Evolutionary conservation across 108 stramenopile genomes (phyloP), one percentile per base, ranked within the genome.

Genomic region (Chaetoceros muelleri): DNA sequence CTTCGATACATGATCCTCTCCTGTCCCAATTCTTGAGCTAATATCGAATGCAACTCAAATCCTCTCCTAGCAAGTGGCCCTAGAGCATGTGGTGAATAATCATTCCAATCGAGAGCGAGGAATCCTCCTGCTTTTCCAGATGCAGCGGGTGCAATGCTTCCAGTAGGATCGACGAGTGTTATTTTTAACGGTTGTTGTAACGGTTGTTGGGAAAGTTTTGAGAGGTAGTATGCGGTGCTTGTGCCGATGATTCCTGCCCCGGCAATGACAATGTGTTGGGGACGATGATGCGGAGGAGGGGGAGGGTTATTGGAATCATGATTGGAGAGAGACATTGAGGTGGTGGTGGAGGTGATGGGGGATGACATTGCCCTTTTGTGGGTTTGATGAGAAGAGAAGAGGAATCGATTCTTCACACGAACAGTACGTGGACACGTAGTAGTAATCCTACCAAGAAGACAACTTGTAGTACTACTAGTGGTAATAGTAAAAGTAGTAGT

Each of bases 111-210:
- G 8, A 71, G 22, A 0, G 90, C 85, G 28, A 92, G 58, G 55
- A 92, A 92, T n/a, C 90, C 90, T 22, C 85, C 90, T 1, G 83
- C 81, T 53, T 85, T 85, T 25, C 87, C 84, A 1, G 75, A 77
- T 8, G 87, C 87, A 5, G 80, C 84, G 2, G 80, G 79, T 18
- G 82, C 83, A 50, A 83, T 58, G 16, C 48, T 53, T 1, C 76
- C 75, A 13, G 64, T 70, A 45, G 66, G 66, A 70, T 90, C 87
- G 8, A 90, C 53, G 22, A 90, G 29, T 2, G 75, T 71, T n/a
- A n/a, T n/a, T n/a, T n/a, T n/a, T n/a, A n/a, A n/a, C n/a, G 13
- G 30, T 20, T 17, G 61, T 61, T 30, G 64, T 24, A 29, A 79
- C 57, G 23, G 55, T 55, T 10, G 1, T 46, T 22, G 2, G 58